Conservation (phyloP, 2,329 filamentous ascomycete species). For the Plectosphaerella plurivora region DNA sequence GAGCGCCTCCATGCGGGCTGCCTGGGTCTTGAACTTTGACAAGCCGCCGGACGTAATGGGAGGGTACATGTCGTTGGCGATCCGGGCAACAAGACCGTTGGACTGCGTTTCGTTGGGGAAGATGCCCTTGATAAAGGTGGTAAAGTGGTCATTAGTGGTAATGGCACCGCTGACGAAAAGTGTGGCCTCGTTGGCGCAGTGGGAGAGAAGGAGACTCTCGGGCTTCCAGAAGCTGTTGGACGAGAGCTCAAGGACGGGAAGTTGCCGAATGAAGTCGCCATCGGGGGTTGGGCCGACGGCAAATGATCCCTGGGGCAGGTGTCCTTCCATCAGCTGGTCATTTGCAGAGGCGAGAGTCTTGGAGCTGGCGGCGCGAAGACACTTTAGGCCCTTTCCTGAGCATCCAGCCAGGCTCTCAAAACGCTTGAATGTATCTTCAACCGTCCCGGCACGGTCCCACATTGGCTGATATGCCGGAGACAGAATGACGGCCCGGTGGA, state of each 20-base stretch:
- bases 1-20: constrained; percentile 22
- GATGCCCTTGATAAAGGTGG: constrained; percentile 19
- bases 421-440: constrained; percentile 22
- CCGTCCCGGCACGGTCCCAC: constrained; percentile 23
- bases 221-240: constrained; percentile 21
- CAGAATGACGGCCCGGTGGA: constrained; percentile 26
- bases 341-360: constrained; percentile 20
- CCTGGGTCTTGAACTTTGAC: constrained; percentile 18
- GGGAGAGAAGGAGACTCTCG: constrained; percentile 22
- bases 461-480: constrained; percentile 28
- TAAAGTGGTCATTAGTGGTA: constrained; percentile 25
- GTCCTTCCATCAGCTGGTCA: constrained; percentile 16
- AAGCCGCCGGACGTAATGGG: constrained; percentile 5
- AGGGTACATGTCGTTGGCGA: constrained; percentile 22
- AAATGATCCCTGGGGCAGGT: constrained; percentile 20
- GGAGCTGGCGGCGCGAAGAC: constrained; percentile 19
- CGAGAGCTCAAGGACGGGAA: constrained; percentile 22
- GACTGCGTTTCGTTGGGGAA: constrained; percentile 26
- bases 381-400: constrained; percentile 17
- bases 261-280: constrained; percentile 23
- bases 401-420: constrained; percentile 27
- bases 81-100: constrained; percentile 17
- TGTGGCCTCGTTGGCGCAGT: constrained; percentile 22
- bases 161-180: constrained; percentile 22
- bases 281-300: constrained; percentile 25